phyloP scores from a whole-genome alignment of 495 filamentous ascomycete species.

The Oidiodendron maius region DNA sequence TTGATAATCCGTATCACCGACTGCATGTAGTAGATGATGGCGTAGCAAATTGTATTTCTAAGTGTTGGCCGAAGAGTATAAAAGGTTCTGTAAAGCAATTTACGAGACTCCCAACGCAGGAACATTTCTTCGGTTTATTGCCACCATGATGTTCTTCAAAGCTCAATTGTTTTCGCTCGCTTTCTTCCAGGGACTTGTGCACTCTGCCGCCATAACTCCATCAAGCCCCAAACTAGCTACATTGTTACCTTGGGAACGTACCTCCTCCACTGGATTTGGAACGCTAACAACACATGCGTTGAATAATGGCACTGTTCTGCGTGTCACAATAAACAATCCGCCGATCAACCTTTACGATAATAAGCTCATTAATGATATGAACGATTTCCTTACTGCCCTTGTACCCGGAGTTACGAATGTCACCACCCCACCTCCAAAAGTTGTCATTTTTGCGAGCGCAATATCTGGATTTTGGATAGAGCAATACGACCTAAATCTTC shows the following conservation, averaged over 20 bases:
- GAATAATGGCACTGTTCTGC: not conserved
- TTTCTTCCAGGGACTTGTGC: not conserved
- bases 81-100: too few species aligned
- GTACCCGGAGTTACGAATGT: slow-evolving; percentile 2
- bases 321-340: not conserved
- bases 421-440: slow-evolving; percentile 15
- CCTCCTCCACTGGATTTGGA: not conserved
- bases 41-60: too few species aligned
- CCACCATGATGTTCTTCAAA: not conserved
- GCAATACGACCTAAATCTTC: slow-evolving; percentile 11
- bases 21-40: too few species aligned
- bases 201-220: slow-evolving; percentile 11
- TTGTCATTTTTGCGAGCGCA: slow-evolving; percentile 21
- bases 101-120: too few species aligned
- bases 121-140: too few species aligned
- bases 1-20: too few species aligned
- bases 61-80: too few species aligned
- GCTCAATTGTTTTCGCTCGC: not conserved
- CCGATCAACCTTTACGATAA: not conserved
- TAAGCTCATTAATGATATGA: not conserved
- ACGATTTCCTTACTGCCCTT: not conserved
- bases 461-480: slow-evolving; percentile 22
- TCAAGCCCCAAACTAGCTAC: not conserved
- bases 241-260: not conserved
- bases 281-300: not conserved